These are phyloP conservation scores for Oryza glumipatula DNA, from an alignment of 176 grass and related monocot species.

Conservation along the genomic window DNA sequence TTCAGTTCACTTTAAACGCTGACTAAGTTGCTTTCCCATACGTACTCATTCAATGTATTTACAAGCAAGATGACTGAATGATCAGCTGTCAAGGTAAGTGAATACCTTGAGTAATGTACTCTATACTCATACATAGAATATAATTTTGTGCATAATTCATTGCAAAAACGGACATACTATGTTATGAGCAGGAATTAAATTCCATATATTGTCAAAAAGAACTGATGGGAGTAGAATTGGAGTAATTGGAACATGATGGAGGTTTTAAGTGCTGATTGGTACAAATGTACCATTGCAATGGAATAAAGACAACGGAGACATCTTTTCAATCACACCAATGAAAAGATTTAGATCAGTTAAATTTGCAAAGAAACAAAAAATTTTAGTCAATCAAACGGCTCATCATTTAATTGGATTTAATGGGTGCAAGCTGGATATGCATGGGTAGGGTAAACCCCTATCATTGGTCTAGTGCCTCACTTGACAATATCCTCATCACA, in stretches of 20 bases:
- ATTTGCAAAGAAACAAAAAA: constrained; percentile 28
- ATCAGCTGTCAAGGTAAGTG: constrained; percentile 15
- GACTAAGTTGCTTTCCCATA: constrained; percentile 26
- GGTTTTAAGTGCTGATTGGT: background rate
- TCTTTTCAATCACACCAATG: background rate
- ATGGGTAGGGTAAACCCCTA: constrained; percentile 47
- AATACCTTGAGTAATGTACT: background rate
- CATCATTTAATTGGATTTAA: constrained; percentile 31
- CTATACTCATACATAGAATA: background rate
- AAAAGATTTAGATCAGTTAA: background rate
- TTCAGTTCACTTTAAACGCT: constrained; percentile 11
- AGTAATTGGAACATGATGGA: background rate
- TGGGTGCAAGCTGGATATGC: constrained; percentile 48
- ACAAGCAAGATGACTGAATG: constrained; percentile 31
- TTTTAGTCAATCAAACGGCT: constrained; percentile 28
- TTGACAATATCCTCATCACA: constrained; percentile 40
- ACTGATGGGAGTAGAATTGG: background rate
- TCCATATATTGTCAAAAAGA: background rate
- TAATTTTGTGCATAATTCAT: background rate
- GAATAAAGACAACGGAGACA: background rate
- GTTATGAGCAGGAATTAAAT: background rate
- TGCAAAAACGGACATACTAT: background rate
- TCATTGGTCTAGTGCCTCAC: constrained; percentile 48
- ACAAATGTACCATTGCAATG: background rate
- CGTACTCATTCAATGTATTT: constrained; percentile 48